Percentiles rank a stretch among this genome's conserved stretches.
phyloP scores from a whole-genome alignment of 495 filamentous ascomycete species.

The Aspergillus egyptiacus region DNA sequence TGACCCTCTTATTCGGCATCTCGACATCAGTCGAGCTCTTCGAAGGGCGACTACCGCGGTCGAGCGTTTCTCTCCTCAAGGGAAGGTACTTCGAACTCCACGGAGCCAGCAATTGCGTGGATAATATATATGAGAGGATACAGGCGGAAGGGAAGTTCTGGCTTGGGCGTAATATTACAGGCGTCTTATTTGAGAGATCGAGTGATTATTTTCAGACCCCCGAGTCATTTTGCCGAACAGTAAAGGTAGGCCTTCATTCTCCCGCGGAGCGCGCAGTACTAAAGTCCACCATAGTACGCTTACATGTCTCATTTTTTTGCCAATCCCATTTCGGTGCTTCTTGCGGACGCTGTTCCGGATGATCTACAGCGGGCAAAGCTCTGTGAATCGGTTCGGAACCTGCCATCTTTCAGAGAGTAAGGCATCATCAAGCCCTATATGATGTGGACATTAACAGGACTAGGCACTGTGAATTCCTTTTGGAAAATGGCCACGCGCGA shows the following conservation, averaged over 20 bases:
- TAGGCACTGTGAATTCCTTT: slow-evolving; percentile 42
- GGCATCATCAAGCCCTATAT: slow-evolving; percentile 9
- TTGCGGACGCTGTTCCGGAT: slow-evolving; percentile 31
- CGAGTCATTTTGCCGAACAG: slow-evolving; percentile 67
- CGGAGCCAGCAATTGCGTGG: slow-evolving; percentile 65
- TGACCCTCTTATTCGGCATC: slow-evolving; percentile 80
- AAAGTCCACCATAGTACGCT: slow-evolving; percentile 54
- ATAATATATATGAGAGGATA: slow-evolving; percentile 68
- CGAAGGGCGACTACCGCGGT: slow-evolving; percentile 73
- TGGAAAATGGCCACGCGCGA: slow-evolving; percentile 36
- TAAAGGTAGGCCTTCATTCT: slow-evolving; percentile 60
- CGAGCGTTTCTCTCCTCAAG: slow-evolving; percentile 60
- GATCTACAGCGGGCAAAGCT: slow-evolving; percentile 45
- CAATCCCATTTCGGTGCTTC: slow-evolving; percentile 73
- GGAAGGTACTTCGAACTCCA: slow-evolving; percentile 83
- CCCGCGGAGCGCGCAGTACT: not conserved
- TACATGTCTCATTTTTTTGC: slow-evolving; percentile 97
- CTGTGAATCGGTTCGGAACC: slow-evolving; percentile 66
- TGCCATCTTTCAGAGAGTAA: slow-evolving; percentile 72
- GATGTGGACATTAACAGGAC: not conserved
- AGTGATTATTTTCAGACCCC: slow-evolving; percentile 81
- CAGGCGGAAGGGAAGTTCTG: slow-evolving; percentile 56
- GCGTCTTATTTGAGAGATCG: slow-evolving; percentile 66
- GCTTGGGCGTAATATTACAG: slow-evolving; percentile 61
- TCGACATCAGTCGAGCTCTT: slow-evolving; percentile 89